Evolutionary conservation across 129 eudicot genomes (phyloP).

Genomic region (Smallanthus sonchifolius): DNA sequence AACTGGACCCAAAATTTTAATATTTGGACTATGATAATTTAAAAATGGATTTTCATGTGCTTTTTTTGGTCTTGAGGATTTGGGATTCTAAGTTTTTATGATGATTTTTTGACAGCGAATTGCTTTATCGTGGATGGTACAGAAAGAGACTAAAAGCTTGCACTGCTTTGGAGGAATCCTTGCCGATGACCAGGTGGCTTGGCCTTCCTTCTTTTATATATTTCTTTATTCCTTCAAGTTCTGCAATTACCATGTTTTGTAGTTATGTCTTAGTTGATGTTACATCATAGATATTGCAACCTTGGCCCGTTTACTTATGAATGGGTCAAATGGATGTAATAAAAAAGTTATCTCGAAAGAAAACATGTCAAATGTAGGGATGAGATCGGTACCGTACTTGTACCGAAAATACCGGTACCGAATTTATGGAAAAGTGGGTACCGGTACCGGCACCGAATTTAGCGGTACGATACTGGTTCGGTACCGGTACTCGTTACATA

Average conservation of each 20-base stretch:
- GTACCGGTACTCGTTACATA: too few relatives aligned
- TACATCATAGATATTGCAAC: not conserved
- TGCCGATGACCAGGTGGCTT: constrained; percentile 96
- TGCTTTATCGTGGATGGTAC: constrained; percentile 97
- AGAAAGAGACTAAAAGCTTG: constrained; percentile 64
- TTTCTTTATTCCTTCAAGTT: not conserved
- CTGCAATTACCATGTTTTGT: not conserved
- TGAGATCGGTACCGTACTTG: too few relatives aligned
- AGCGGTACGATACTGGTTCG: too few relatives aligned
- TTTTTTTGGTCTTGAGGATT: not conserved
- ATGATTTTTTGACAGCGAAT: constrained; percentile 60
- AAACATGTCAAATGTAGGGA: not conserved
- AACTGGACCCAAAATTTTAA: not conserved
- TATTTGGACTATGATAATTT: not conserved
- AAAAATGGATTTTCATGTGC: not conserved
- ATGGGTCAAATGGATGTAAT: not conserved
- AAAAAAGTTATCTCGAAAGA: not conserved
- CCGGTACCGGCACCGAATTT: too few relatives aligned
- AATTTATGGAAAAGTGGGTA: too few relatives aligned
- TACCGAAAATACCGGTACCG: too few relatives aligned
- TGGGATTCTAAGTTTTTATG: constrained; percentile 14
- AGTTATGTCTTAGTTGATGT: not conserved
- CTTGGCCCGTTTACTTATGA: not conserved
- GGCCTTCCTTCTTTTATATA: not conserved
- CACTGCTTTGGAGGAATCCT: constrained; percentile 94